Percentiles rank a stretch among this genome's conserved stretches.
Evolutionary conservation across 768 basidiomycete species (phyloP).

Genomic region (Lenzites betulinus): DNA sequence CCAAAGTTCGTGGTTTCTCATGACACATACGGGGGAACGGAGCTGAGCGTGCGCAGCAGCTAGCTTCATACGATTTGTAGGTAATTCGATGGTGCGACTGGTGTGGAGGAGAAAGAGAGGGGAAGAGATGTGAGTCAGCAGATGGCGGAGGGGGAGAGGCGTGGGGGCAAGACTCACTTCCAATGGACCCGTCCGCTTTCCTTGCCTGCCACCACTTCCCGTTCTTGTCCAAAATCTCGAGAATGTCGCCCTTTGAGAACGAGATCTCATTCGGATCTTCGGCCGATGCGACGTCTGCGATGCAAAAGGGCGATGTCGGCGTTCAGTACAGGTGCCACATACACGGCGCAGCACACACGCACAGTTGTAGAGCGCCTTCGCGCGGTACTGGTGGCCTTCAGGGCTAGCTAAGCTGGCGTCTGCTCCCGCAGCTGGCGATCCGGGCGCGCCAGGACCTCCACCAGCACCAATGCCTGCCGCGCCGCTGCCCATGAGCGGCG

Average conservation of each 20-base stretch:
- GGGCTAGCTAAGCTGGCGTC: slow-evolving; percentile 26
- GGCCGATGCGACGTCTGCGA: slow-evolving; percentile 83
- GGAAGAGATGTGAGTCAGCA: neutral
- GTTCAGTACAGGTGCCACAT: neutral
- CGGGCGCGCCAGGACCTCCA: slow-evolving; percentile 33
- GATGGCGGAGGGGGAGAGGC: neutral
- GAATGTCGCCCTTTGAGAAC: slow-evolving; percentile 87
- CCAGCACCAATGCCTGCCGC: slow-evolving; percentile 64
- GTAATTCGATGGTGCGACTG: slow-evolving; percentile 87
- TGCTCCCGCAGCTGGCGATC: slow-evolving; percentile 31
- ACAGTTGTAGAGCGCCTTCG: slow-evolving; percentile 92
- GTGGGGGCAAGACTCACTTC: slow-evolving; percentile 61
- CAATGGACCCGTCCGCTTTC: slow-evolving; percentile 72
- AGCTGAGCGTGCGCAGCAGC: slow-evolving; percentile 5
- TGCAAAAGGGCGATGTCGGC: neutral
- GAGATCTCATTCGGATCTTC: slow-evolving; percentile 98
- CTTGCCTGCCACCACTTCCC: slow-evolving; percentile 94
- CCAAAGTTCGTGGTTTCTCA: slow-evolving; percentile 28
- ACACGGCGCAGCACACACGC: slow-evolving; percentile 32
- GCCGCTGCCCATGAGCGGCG: slow-evolving; percentile 70
- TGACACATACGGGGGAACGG: slow-evolving; percentile 16
- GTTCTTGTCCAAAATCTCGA: slow-evolving; percentile 91
- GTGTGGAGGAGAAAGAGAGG: neutral
- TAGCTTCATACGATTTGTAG: slow-evolving; percentile 60
- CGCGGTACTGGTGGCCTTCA: slow-evolving; percentile 67